phyloP scores from a whole-genome alignment of 345 rosid species.

The Camelina neglecta region DNA sequence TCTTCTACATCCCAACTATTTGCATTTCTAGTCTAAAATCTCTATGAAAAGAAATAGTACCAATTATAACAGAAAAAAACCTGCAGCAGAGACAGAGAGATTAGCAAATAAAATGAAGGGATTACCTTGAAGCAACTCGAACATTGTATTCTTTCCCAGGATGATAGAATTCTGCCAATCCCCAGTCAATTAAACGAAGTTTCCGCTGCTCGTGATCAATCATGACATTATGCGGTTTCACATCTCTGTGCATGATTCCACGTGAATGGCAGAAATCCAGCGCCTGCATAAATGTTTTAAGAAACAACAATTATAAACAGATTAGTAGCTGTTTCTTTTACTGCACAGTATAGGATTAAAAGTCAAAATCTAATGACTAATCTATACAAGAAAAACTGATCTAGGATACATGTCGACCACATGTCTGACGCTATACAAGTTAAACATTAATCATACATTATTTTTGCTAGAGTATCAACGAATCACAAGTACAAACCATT shows the following conservation, averaged over 20 bases:
- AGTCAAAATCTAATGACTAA: background rate
- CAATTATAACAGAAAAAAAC: background rate
- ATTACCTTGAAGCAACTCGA: conserved; percentile 96
- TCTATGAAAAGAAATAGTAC: background rate
- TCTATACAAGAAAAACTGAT: too few species aligned
- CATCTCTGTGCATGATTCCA: conserved; percentile 99
- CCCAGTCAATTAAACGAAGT: conserved; percentile 98
- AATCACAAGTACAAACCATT: background rate
- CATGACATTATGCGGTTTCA: conserved; percentile 99
- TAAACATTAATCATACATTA: background rate
- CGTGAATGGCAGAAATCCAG: conserved; percentile 97
- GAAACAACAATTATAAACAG: background rate
- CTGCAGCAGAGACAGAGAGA: background rate
- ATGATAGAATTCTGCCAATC: conserved; percentile 97
- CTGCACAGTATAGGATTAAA: background rate
- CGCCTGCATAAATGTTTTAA: conserved; percentile 57
- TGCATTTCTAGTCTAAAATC: background rate
- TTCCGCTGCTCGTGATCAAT: conserved; percentile 96
- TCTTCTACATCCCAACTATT: conserved; percentile 3
- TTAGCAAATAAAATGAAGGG: conserved; percentile 14
- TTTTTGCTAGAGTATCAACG: background rate
- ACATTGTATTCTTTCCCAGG: conserved; percentile 97
- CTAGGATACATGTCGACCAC: background rate
- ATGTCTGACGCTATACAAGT: background rate
- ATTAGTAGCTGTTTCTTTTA: background rate